phyloP scores from a whole-genome alignment of 371 early-diverging fungal genomes.

The Rozella allomycis region DNA sequence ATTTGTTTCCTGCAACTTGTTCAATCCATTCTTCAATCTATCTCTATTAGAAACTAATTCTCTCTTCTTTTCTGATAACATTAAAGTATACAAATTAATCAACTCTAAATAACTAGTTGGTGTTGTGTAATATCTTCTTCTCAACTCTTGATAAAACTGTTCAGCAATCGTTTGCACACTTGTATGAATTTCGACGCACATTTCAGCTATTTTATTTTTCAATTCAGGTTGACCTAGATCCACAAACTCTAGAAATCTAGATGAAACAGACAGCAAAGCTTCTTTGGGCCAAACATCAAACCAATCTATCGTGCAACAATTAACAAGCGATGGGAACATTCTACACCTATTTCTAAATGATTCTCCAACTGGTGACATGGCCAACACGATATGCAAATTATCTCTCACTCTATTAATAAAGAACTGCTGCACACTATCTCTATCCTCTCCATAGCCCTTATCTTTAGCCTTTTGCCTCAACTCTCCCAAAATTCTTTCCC shows the following conservation, averaged over 20 bases:
- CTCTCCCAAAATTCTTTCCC: slow-evolving; percentile 28
- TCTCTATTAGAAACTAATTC: slow-evolving; percentile 21
- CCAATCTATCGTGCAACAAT: slow-evolving; percentile 35
- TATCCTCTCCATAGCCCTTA: slow-evolving; percentile 23
- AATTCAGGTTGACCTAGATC: slow-evolving; percentile 25
- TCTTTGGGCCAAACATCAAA: slow-evolving; percentile 34
- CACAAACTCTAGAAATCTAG: slow-evolving; percentile 23
- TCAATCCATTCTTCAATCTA: slow-evolving; percentile 19
- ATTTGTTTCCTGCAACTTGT: slow-evolving; percentile 27
- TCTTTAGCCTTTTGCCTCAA: slow-evolving; percentile 18
- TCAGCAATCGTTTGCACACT: slow-evolving; percentile 21
- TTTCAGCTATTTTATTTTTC: slow-evolving; percentile 19
- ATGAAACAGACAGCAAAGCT: slow-evolving; percentile 24
- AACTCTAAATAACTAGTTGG: slow-evolving; percentile 31
- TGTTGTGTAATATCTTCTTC: slow-evolving; percentile 30
- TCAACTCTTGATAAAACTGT: slow-evolving; percentile 19
- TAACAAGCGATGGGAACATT: slow-evolving; percentile 35
- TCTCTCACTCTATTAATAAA: slow-evolving; percentile 31
- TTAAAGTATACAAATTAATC: slow-evolving; percentile 23
- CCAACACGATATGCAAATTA: slow-evolving; percentile 31
- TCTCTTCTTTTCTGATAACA: slow-evolving; percentile 29
- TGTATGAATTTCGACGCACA: slow-evolving; percentile 30
- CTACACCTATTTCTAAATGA: slow-evolving; percentile 27
- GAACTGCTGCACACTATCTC: slow-evolving; percentile 27
- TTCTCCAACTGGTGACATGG: slow-evolving; percentile 30